A percentile compares a stretch with the other conserved stretches of the same genome.
These are phyloP conservation scores for Aristolochia californica DNA, from an alignment of 164 flowering plant species.

Conservation along the genomic window DNA sequence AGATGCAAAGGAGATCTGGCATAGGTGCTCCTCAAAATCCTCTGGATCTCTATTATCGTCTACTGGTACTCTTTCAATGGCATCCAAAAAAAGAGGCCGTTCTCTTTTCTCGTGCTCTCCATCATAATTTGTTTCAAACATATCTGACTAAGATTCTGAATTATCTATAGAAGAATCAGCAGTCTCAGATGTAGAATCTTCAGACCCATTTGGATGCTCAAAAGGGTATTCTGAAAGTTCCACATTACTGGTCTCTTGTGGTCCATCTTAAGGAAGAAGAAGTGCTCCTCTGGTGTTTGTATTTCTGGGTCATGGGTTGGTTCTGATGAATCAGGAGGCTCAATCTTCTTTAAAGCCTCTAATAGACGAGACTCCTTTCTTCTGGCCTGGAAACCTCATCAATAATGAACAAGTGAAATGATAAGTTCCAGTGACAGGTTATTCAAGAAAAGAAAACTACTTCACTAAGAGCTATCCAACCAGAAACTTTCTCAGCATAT, in stretches of 20 bases:
- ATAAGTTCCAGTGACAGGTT: neutral
- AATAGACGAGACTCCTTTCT: conserved; percentile 69
- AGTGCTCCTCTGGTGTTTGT: conserved; percentile 95
- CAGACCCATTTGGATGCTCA: conserved; percentile 24
- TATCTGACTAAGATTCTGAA: conserved; percentile 72
- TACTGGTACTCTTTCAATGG: conserved; percentile 54
- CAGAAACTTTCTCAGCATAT: neutral
- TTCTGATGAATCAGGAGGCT: conserved; percentile 61
- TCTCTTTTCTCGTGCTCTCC: conserved; percentile 31
- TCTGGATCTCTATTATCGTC: conserved; percentile 31
- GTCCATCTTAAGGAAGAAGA: conserved; percentile 85
- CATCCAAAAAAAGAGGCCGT: conserved; percentile 51
- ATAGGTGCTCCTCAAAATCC: conserved; percentile 62
- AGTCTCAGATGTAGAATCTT: conserved; percentile 20
- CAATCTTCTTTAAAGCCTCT: conserved; percentile 64
- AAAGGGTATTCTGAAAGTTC: conserved; percentile 11
- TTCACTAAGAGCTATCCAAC: too few species aligned
- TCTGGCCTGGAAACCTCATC: conserved; percentile 40
- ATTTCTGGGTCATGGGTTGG: conserved; percentile 90
- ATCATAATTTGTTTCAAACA: conserved; percentile 79
- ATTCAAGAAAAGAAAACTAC: neutral
- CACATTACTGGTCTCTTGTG: conserved; percentile 85
- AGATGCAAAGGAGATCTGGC: conserved; percentile 40
- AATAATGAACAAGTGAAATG: neutral
- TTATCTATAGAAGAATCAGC: conserved; percentile 29